Evolutionary conservation across 2,329 filamentous ascomycete genomes (phyloP), one percentile per base, ranked within the genome.

Genomic region (Alternaria gansuensis): DNA sequence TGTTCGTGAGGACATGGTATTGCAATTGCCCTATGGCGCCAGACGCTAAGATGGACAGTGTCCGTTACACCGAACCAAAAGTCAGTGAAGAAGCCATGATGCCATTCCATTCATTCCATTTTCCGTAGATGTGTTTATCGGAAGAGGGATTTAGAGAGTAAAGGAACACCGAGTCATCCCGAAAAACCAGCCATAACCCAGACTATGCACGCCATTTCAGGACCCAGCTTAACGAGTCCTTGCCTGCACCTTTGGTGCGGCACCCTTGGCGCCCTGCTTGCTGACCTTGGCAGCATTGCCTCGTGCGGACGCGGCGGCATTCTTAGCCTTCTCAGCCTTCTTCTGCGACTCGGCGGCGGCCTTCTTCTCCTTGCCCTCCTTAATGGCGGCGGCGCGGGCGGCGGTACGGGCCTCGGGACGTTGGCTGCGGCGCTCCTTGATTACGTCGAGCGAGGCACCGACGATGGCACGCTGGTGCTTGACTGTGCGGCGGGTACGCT

Each of bases 291-390:
- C 81, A 72, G 87, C 85, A 85, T 93, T 87, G 79, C 92, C 93
- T 84, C 91, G 90, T 80, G 89, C 83, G 72, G 89, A 87, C 64
- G 73, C 76, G 72, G 90, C 87, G 70, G 93, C 93, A 78, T 75
- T 85, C 91, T 98, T 98, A 77, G 95, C 95, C 92, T 99, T 99
- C 85, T 98, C 93, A 62, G 92, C 91, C 91, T 98, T 99, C 92
- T 98, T 99, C 82, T 88, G 89, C 81, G 88, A 91, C 83, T 92
- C 89, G 65, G 88, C 87, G 67, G 88, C 93, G 71, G 89, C 85
- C 87, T 96, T 96, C 93, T 98, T 97, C 82, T 96, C 93, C 91
- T 99, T 99, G 85, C 89, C 91, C 81, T 96, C 93, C 87, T 94
- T 94, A 85, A 98, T 93, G 82, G 95, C 94, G 75, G 89, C 85